These are phyloP conservation scores for Pseudogymnoascus sp. DNA, from an alignment of 2,329 filamentous ascomycete species.

Conservation along the genomic window DNA sequence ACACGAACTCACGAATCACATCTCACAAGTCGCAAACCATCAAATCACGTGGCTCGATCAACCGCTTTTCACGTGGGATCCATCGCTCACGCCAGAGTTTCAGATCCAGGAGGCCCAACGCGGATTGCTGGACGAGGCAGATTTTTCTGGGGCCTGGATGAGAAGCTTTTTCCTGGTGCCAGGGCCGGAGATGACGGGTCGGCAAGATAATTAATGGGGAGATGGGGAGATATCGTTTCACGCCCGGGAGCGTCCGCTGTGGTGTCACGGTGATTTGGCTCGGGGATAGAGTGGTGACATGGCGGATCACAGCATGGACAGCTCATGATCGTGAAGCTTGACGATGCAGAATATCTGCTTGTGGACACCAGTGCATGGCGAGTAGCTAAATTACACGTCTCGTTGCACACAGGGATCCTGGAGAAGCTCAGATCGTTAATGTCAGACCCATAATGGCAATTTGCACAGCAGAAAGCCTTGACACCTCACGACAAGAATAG, in stretches of 20 bases:
- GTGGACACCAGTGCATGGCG: neutral
- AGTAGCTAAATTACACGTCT: constrained; percentile 8
- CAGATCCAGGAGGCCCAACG: neutral
- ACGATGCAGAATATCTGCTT: neutral
- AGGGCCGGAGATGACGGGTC: neutral
- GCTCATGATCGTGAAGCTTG: neutral
- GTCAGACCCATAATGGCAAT: neutral
- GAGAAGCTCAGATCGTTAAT: constrained; percentile 4
- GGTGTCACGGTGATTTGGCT: neutral
- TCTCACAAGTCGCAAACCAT: neutral
- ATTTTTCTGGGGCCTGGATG: neutral
- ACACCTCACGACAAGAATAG: constrained; percentile 6
- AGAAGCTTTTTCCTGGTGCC: neutral
- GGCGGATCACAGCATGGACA: neutral
- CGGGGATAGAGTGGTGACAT: neutral
- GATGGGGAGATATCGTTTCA: neutral
- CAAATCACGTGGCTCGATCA: neutral
- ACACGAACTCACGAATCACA: constrained; percentile 5
- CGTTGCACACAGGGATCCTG: neutral
- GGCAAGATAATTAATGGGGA: neutral
- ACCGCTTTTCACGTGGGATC: neutral
- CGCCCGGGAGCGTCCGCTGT: neutral
- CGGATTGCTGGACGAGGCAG: neutral
- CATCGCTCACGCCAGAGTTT: neutral
- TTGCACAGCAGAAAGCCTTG: constrained; percentile 2